Evolutionary conservation across 106 monocot species (phyloP), one percentile per base, ranked within the genome.

Genomic region (Dendrobium huoshanense): DNA sequence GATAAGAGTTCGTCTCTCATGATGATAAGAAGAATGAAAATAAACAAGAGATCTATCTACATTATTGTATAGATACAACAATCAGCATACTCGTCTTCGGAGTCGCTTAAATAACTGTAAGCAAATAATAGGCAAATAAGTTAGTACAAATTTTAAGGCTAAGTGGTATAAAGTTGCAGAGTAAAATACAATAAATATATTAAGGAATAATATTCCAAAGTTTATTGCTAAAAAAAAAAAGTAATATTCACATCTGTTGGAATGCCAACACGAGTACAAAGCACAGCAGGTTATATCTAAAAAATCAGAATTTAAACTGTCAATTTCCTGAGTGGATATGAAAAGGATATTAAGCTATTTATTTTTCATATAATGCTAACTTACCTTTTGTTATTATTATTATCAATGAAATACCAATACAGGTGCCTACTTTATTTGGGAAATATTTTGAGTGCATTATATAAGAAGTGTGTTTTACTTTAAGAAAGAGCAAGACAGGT

Each of bases 81-180:
- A 86, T 86, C 86, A 55, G 47, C 79, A 33, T 75, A 55, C 79
- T 87, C 86, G 20, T 80, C 77, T 41, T 87, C 83, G 7, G 86
- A 87, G 72, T 87, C 86, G 33, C 80, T 80, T 59, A 83, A 59
- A 80, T 87, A 83, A 80, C 86, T 87, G 83, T 41, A 37, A 15
- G 19, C 72, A 68, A 83, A 41, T 33, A 51, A 15, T 16, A 78
- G 72, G 41, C 6, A 77, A 70, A 48, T 16, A 65, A 59, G 47
- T 42, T 9, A 31, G 29, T 19, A 31, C 42, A 31, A 17, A 49
- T 0, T 49, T 49, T 49, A 49, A 49, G 49, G 49, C 13, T 49
- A 11, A 59, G n/a, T 22, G 59, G 22, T n/a, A n/a, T n/a, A 59
- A 22, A 20, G 18, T 18, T 20, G n/a, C n/a, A 59, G 22, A 3